These are phyloP conservation scores for Pedinophyceae sp. DNA, from an alignment of 139 green algal genomes.

Conservation along the genomic window DNA sequence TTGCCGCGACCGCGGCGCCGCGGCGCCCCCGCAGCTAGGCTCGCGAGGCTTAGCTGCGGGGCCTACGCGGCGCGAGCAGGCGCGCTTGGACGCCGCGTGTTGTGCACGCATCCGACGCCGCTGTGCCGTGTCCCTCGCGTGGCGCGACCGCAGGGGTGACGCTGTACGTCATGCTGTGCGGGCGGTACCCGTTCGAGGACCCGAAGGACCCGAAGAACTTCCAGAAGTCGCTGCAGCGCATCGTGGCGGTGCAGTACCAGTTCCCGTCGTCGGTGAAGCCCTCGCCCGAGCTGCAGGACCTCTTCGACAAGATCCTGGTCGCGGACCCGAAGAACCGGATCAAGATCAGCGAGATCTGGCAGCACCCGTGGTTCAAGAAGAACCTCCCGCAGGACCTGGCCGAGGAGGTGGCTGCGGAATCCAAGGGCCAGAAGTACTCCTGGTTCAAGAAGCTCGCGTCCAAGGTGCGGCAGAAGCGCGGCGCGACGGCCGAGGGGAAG, in stretches of 20 bases:
- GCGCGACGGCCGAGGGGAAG: neutral
- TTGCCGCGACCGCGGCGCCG: no score
- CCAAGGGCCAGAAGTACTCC: neutral
- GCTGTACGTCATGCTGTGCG: conserved; percentile 56
- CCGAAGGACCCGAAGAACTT: conserved; percentile 29
- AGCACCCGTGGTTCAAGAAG: conserved; percentile 27
- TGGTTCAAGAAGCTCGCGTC: neutral
- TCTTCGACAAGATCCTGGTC: conserved; percentile 26
- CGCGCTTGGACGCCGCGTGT: no score
- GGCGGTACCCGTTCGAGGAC: conserved; percentile 40
- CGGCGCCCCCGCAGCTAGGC: no score
- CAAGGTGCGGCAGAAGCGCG: neutral
- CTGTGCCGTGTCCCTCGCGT: no score
- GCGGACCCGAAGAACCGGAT: conserved; percentile 18
- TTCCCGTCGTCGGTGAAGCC: neutral
- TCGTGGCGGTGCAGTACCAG: neutral
- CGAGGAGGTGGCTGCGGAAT: neutral
- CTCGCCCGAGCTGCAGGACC: conserved; percentile 4
- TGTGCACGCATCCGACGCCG: no score
- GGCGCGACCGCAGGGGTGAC: conserved; percentile 57
- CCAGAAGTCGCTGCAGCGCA: conserved; percentile 21
- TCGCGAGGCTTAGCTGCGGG: no score
- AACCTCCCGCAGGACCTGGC: conserved; percentile 21
- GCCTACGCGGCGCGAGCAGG: no score
- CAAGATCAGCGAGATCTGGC: conserved; percentile 23